A percentile compares a stretch with the other conserved stretches of the same genome.
Conservation (phyloP, 306 rosid species). For the Begonia masoniana region DNA sequence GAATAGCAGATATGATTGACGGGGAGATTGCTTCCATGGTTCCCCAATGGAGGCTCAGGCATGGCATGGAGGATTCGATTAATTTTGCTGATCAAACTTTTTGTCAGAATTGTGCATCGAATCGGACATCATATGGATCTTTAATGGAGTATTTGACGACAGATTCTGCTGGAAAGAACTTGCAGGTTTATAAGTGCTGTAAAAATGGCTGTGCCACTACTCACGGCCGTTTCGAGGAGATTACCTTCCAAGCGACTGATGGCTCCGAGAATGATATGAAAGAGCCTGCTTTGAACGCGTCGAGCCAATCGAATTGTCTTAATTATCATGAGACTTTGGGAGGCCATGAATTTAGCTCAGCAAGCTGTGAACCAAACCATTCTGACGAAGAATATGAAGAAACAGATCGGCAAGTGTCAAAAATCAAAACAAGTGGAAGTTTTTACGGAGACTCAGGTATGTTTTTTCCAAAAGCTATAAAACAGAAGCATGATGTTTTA, state of each 20-base stretch:
- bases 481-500: too few relatives aligned
- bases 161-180: constrained; percentile 24
- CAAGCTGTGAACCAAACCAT: constrained; percentile 52
- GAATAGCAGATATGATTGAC: constrained; percentile 62
- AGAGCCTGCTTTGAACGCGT: constrained; percentile 19
- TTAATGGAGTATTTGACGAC: constrained; percentile 22
- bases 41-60: constrained; percentile 66
- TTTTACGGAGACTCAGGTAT: too few relatives aligned
- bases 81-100: constrained; percentile 17
- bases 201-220: constrained; percentile 46
- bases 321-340: constrained; percentile 41
- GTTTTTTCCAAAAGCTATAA: too few relatives aligned
- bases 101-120: constrained; percentile 55
- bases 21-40: constrained; percentile 76
- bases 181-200: constrained; percentile 40
- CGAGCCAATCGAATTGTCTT: constrained; percentile 22
- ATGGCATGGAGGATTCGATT: constrained; percentile 50
- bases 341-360: constrained; percentile 52
- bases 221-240: constrained; percentile 28
- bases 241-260: constrained; percentile 25
- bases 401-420: constrained; percentile 10
- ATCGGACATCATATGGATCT: constrained; percentile 41
- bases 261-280: constrained; percentile 9
- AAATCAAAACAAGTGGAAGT: too few relatives aligned
- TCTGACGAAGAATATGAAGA: constrained; percentile 53